Evolutionary conservation across 2,329 filamentous ascomycete genomes (phyloP).

Genomic region (Pleurostoma richardsiae): DNA sequence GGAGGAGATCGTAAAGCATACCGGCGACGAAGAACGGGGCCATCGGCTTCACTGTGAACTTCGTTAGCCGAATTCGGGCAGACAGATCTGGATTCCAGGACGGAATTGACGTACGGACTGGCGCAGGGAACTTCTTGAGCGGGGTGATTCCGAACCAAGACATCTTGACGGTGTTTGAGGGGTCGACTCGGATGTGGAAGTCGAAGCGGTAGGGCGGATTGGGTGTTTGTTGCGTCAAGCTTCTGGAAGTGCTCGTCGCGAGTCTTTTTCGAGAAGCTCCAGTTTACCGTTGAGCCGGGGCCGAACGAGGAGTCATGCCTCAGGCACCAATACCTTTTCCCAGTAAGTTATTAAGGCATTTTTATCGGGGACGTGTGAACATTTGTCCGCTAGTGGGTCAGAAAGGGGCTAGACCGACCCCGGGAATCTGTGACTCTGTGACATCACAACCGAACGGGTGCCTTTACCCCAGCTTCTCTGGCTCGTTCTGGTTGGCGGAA

Average conservation of each 20-base stretch:
- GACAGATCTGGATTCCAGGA: conserved; percentile 3
- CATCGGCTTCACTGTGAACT: conserved; percentile 73
- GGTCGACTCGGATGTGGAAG: conserved; percentile 27
- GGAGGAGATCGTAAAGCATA: conserved; percentile 47
- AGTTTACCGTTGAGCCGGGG: too few species aligned
- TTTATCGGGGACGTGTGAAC: too few species aligned
- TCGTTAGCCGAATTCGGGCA: conserved; percentile 16
- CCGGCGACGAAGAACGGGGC: conserved; percentile 91
- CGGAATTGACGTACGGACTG: conserved; percentile 63
- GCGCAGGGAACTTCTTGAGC: conserved; percentile 76
- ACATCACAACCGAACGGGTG: too few species aligned
- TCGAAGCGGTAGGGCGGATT: conserved; percentile 23
- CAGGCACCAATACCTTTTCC: too few species aligned
- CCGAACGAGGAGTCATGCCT: too few species aligned
- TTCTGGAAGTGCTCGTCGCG: conserved; percentile 10
- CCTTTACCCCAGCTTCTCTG: too few species aligned
- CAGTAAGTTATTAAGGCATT: too few species aligned
- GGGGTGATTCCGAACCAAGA: conserved; percentile 63
- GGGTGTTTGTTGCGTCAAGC: conserved; percentile 19
- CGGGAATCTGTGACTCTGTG: too few species aligned
- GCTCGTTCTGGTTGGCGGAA: too few species aligned
- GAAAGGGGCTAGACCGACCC: too few species aligned
- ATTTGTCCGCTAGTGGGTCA: too few species aligned
- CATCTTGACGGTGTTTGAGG: conserved; percentile 52
- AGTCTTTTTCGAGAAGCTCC: conserved; percentile 22